These are phyloP conservation scores for Kwoniella sp. DNA, from an alignment of 768 basidiomycete genomes.

Conservation along the genomic window DNA sequence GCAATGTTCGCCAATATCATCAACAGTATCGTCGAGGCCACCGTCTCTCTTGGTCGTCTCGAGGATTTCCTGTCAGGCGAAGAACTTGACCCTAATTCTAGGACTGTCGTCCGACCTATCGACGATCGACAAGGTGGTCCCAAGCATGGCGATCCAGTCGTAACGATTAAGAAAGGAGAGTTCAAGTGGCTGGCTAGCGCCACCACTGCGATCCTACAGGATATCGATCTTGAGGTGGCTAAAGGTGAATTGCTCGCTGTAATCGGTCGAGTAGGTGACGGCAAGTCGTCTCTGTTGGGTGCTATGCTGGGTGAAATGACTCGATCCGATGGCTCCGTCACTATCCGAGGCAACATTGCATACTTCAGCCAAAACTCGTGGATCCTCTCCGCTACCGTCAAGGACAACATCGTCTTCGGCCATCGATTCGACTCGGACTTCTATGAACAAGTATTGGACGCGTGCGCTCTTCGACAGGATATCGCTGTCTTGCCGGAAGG, in stretches of 20 bases:
- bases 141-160: conserved; percentile 61
- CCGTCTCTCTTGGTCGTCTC: conserved; percentile 79
- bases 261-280: conserved; percentile 85
- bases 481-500: conserved; percentile 76
- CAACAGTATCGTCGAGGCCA: conserved; percentile 76
- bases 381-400: conserved; percentile 82
- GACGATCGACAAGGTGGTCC: conserved; percentile 39
- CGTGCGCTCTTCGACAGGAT: conserved; percentile 84
- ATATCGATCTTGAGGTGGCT: conserved; percentile 70
- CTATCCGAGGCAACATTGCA: conserved; percentile 69
- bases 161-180: conserved; percentile 73
- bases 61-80: conserved; percentile 73
- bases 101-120: conserved; percentile 60
- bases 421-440: conserved; percentile 77
- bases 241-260: conserved; percentile 86
- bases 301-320: conserved; percentile 88
- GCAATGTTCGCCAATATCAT: conserved; percentile 56
- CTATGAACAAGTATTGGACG: conserved; percentile 57
- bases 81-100: conserved; percentile 78
- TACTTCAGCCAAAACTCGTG: conserved; percentile 89
- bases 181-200: conserved; percentile 68
- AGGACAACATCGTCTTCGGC: conserved; percentile 90
- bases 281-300: conserved; percentile 64
- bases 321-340: conserved; percentile 71
- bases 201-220: conserved; percentile 69